Evolutionary conservation across 1,284 basidiomycete species (phyloP), one percentile per base, ranked within the genome.

Genomic region (Sporisorium exsertum): DNA sequence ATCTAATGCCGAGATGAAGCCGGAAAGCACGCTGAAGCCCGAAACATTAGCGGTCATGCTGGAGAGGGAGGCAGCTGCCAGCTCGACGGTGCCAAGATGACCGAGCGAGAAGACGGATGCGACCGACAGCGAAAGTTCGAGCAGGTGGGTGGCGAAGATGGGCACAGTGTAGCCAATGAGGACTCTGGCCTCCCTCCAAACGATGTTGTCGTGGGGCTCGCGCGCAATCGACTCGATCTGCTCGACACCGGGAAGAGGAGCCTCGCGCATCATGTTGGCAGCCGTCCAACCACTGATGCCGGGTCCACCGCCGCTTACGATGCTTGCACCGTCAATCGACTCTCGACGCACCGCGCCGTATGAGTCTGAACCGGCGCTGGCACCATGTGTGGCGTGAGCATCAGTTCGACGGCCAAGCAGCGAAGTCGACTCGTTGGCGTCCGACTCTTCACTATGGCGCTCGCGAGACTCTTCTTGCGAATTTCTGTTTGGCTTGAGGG

Each of bases 1-100:
- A 81, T 97, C 95, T 29, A 97, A 64, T 0, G 93, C 92, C 63
- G 91, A 92, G 16, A 91, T 88, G 79, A 96, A 91, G 13, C 94
- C 94, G 37, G 78, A 78, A n/a, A 84, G 65, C 40, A 84, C 71
- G 37, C 78, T 80, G 61, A 72, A 84, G 50, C 82, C 83, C 3
- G 82, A 82, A 24, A 84, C 83, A 58, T 83, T 84, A 42, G 82
- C 83, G 18, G 83, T 84, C 81, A 84, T 84, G 45, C 72, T 76
- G 26, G 82, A 77, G 8, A 84, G 73, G 26, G 79, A 80, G 12
- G 82, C 80, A 10, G 83, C 80, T 15, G 83, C 83, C 4, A 84
- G 77, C 61, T 83, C 78, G 15, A 76, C 65, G 10, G 81, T 83
- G 46, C 83, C 83, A 32, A 84, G 75, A 52, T 84, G 83, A 13